Evolutionary conservation across 2,329 filamentous ascomycete genomes (phyloP).

Genomic region (Diaporthe caulivora): DNA sequence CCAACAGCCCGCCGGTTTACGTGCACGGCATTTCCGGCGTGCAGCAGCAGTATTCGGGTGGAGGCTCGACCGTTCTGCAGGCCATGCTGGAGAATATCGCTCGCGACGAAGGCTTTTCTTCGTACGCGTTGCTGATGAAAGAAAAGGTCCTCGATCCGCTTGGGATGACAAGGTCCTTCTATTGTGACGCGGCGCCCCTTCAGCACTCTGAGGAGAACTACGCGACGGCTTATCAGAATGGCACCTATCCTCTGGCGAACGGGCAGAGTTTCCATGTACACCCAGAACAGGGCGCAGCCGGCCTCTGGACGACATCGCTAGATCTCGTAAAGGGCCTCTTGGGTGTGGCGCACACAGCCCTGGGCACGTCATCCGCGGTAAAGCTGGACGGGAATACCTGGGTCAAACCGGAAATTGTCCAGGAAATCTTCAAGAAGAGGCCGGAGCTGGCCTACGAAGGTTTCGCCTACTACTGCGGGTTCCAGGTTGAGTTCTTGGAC

Average conservation of each 20-base stretch:
- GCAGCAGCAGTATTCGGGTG: constrained; percentile 33
- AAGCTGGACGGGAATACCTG: constrained; percentile 26
- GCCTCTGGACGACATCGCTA: constrained; percentile 34
- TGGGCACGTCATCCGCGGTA: constrained; percentile 18
- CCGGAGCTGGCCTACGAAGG: constrained; percentile 5
- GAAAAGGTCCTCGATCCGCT: constrained; percentile 30
- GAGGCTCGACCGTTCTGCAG: constrained; percentile 34
- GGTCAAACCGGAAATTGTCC: constrained; percentile 29
- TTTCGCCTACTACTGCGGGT: constrained; percentile 30
- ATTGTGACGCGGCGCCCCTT: constrained; percentile 22
- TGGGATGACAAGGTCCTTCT: constrained; percentile 35
- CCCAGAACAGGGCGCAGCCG: constrained; percentile 36
- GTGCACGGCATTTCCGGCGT: constrained; percentile 18
- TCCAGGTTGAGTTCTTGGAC: constrained; percentile 30
- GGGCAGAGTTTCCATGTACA: constrained; percentile 30
- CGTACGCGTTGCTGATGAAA: constrained; percentile 33
- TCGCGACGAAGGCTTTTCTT: background rate
- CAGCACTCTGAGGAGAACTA: constrained; percentile 27
- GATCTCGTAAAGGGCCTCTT: constrained; percentile 31
- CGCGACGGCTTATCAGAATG: constrained; percentile 35
- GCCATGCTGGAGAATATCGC: constrained; percentile 35
- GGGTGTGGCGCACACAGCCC: constrained; percentile 30
- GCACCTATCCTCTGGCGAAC: constrained; percentile 1
- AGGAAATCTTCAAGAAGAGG: constrained; percentile 26
- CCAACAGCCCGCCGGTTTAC: constrained; percentile 32